A percentile compares a stretch with the other conserved stretches of the same genome.
These are phyloP conservation scores for Leccinum pellstonianum DNA, from an alignment of 768 basidiomycete species.

Conservation along the genomic window DNA sequence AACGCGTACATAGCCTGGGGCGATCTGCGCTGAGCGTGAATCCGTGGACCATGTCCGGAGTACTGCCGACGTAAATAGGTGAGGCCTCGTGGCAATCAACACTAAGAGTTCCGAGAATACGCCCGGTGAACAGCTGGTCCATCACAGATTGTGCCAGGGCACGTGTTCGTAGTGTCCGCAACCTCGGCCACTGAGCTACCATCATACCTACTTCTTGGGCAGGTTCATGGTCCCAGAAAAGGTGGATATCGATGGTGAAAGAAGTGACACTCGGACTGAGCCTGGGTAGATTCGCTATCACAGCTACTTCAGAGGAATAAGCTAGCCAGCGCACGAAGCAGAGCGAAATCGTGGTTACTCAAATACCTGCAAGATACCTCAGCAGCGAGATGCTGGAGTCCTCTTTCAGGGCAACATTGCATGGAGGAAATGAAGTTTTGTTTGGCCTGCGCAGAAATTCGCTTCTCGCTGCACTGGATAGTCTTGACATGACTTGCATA, in stretches of 20 bases:
- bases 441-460: background rate
- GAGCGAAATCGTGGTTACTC: slow-evolving; percentile 14
- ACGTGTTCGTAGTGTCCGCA: slow-evolving; percentile 12
- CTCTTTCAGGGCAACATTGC: slow-evolving; percentile 3
- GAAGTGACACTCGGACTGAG: slow-evolving; percentile 24
- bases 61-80: slow-evolving; percentile 10
- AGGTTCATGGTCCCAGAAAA: slow-evolving; percentile 12
- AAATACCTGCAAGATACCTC: slow-evolving; percentile 11
- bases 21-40: slow-evolving; percentile 10
- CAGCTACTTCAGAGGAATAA: slow-evolving; percentile 12
- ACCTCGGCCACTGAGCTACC: slow-evolving; percentile 14
- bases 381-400: slow-evolving; percentile 15
- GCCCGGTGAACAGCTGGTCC: slow-evolving; percentile 8
- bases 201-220: slow-evolving; percentile 15
- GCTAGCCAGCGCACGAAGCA: slow-evolving; percentile 14
- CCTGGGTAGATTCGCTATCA: slow-evolving; percentile 15
- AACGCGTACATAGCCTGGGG: slow-evolving; percentile 6
- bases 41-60: slow-evolving; percentile 13
- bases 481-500: slow-evolving; percentile 26
- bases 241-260: slow-evolving; percentile 9
- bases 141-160: slow-evolving; percentile 13
- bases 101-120: slow-evolving; percentile 9
- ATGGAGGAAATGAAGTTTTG: slow-evolving; percentile 11
- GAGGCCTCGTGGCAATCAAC: slow-evolving; percentile 12
- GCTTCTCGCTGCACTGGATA: slow-evolving; percentile 4